phyloP scores from a whole-genome alignment of 495 filamentous ascomycete species.

The Glonium stellatum region DNA sequence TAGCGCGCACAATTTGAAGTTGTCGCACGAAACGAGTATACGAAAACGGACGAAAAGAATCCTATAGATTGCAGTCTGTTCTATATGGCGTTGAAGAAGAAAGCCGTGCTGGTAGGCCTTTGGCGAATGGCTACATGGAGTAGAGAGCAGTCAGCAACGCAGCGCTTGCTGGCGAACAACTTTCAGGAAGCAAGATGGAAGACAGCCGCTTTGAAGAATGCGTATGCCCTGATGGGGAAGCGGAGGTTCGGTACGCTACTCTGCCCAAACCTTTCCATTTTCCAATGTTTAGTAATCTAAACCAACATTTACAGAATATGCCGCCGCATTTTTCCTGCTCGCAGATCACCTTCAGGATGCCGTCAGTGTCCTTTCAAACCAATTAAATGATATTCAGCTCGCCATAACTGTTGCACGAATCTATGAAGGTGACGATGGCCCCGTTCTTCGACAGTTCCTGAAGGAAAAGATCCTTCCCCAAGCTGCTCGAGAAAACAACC shows the following conservation, averaged over 20 bases:
- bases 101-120: constrained; percentile 80
- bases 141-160: constrained; percentile 72
- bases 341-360: constrained; percentile 82
- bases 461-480: constrained; percentile 72
- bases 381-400: constrained; percentile 81
- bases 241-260: constrained; percentile 65
- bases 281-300: constrained; percentile 14
- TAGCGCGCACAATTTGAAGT: constrained; percentile 77
- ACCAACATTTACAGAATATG: constrained; percentile 59
- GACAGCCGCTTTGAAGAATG: constrained; percentile 90
- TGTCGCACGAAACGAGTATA: constrained; percentile 89
- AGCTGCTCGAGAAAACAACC: constrained; percentile 73
- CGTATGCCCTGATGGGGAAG: constrained; percentile 91
- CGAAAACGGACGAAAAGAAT: constrained; percentile 77
- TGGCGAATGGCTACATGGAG: constrained; percentile 96
- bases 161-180: constrained; percentile 71
- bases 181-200: constrained; percentile 82
- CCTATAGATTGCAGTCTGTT: constrained; percentile 90
- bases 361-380: constrained; percentile 73
- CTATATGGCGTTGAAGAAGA: constrained; percentile 88
- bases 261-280: not conserved
- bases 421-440: constrained; percentile 79
- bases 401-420: constrained; percentile 84
- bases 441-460: constrained; percentile 64
- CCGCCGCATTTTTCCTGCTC: constrained; percentile 90